phyloP scores from a whole-genome alignment of 202 grass and related monocot genomes.

The Panicum hallii region DNA sequence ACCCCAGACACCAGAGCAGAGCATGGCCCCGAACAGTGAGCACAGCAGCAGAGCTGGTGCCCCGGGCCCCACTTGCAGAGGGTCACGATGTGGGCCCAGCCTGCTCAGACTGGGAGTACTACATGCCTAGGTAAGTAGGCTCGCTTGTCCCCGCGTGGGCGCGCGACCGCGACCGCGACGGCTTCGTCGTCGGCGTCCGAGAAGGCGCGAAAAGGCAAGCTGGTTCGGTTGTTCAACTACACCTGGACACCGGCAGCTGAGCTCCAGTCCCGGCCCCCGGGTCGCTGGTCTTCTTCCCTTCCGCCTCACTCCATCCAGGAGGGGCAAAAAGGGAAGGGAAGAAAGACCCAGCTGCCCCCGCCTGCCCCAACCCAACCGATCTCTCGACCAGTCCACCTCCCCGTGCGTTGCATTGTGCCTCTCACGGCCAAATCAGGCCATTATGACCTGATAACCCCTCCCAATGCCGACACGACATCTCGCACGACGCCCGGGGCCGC shows the following conservation, averaged over 20 bases:
- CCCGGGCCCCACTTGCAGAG: conserved; percentile 25
- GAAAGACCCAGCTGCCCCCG: background rate
- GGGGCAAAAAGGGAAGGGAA: background rate
- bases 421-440: conserved; percentile 51
- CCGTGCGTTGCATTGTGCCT: conserved; percentile 62
- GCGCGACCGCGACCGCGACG: conserved; percentile 31
- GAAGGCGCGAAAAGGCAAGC: conserved; percentile 40
- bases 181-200: background rate
- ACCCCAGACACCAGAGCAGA: background rate
- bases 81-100: background rate
- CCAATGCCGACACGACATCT: conserved; percentile 49
- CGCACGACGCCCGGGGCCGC: background rate
- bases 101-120: background rate
- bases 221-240: conserved; percentile 68
- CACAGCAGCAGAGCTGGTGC: conserved; percentile 24
- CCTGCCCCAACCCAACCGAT: conserved; percentile 22
- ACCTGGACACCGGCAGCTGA: conserved; percentile 37
- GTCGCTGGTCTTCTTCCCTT: conserved; percentile 51
- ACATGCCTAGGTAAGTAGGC: background rate
- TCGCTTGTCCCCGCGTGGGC: conserved; percentile 45
- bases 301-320: conserved; percentile 47
- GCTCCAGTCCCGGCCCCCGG: background rate
- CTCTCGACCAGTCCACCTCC: conserved; percentile 39
- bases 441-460: conserved; percentile 56
- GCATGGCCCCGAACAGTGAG: background rate